Evolutionary conservation across 2,329 filamentous ascomycete species (phyloP), one percentile per base, ranked within the genome.

Genomic region (Nemania sp.): DNA sequence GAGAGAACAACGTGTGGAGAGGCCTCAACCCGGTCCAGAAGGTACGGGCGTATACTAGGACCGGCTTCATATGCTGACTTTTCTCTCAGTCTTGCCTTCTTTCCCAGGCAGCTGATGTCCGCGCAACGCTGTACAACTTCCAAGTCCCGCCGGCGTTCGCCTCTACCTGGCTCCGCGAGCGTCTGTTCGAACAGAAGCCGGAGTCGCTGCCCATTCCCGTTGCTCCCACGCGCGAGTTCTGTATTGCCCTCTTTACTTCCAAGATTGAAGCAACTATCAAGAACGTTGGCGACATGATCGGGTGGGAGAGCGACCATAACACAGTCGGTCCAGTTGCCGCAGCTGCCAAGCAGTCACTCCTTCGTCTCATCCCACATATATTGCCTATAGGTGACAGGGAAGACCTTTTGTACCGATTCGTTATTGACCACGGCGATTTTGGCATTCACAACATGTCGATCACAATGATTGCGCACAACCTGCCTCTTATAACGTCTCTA

Each of bases 81-180:
- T 14, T 23, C n/a, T 34, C 43, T 46, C n/a, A 46, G 43, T 9
- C 43, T 23, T 34, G 17, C n/a, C 43, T 46, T 34, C 43, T 46
- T 34, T 3, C 28, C 12, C 28, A 46, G 28, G 3, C 26, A 36
- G 43, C 28, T 23, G 17, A n/a, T n/a, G 36, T 46, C 17, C 43
- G 43, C 28, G 43, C 43, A 34, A 22, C 43, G 6, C n/a, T 46
- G 31, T 46, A 12, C 43, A 46, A 46, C 2, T 46, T 34, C 28
- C 3, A 31, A 20, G 5, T 34, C 17, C 31, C 43, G 28, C 24
- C 14, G 3, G 43, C 33, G 3, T 46, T 46, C 30, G 43, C 43
- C 12, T 5, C 43, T 34, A 12, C 14, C 6, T 46, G 28, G 28
- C 43, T 46, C 11, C 30, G 17, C 43, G 43, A 46, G 23, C 43